Evolutionary conservation across 345 rosid species (phyloP), one percentile per base, ranked within the genome.

Genomic region (Mangifera indica): DNA sequence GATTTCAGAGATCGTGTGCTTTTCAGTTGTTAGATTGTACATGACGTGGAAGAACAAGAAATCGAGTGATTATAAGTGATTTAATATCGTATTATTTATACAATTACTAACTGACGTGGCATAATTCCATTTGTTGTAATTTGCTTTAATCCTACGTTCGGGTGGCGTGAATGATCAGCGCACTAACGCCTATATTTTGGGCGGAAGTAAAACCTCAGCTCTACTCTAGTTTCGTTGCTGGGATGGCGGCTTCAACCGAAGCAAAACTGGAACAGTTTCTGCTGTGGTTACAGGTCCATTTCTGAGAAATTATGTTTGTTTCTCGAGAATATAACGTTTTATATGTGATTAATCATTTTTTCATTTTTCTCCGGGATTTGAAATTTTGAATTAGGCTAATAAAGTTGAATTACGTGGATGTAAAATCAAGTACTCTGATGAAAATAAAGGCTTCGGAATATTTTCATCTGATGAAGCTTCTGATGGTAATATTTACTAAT

Each of bases 391-490:
- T 77, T 71, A 91, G 96, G 93, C 80, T 67, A 93, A 91, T 59
- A 85, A 84, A 74, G 93, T 76, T 73, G 85, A 91, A 61, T 75
- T 91, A 49, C 84, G 97, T 73, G 90, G 96, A 65, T 90, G 93
- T 82, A 66, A 77, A 56, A 85, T 91, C 79, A 86, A 77, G 46
- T 85, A 81, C 78, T 82, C 87, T 65, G 85, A 82, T 45, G 77
- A 81, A 63, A 76, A 40, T 17, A 91, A 90, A 88, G 94, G 98
- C 15, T 90, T 84, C 51, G 97, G 98, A 67, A 69, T 91, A 18
- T 89, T 88, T 72, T 69, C 89, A 11, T 78, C 89, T 18, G 70
- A 25, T 59, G 70, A 78, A 71, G 60, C 81, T 57, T 71, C 84
- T 37, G 81, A 88, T 53, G 96, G 90, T 85, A 81, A 72, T 69